phyloP scores from a whole-genome alignment of 2,329 filamentous ascomycete genomes.

The Botrytis medusae region DNA sequence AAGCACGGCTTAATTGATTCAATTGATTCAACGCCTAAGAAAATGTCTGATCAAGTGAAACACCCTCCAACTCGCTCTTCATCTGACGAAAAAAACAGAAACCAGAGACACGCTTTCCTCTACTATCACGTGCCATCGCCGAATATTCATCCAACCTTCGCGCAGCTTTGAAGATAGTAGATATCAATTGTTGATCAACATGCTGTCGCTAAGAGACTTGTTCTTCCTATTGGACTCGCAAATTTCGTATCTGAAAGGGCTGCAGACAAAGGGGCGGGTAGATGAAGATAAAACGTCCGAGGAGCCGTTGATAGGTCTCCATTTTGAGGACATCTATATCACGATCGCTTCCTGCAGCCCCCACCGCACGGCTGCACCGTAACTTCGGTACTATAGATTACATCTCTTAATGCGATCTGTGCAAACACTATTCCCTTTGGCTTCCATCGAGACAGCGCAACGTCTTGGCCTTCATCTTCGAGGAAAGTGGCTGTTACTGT shows the following conservation, averaged over 20 bases:
- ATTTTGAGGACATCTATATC: neutral
- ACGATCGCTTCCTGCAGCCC: constrained; percentile 4
- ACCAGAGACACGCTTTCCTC: neutral
- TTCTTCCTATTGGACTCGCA: neutral
- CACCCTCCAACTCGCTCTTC: neutral
- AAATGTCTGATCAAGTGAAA: neutral
- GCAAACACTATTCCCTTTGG: neutral
- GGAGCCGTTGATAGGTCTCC: constrained; percentile 3
- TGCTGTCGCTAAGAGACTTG: neutral
- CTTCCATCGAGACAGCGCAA: constrained; percentile 11
- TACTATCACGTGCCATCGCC: neutral
- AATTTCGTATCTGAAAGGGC: neutral
- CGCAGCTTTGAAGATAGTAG: constrained; percentile 2
- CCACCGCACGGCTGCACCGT: constrained; percentile 1
- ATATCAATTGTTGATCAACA: neutral
- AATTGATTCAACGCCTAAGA: neutral
- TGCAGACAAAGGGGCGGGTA: neutral
- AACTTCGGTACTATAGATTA: constrained; percentile 20
- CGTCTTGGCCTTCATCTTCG: neutral
- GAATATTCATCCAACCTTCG: constrained; percentile 17
- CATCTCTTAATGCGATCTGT: constrained; percentile 16
- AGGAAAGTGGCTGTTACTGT: neutral
- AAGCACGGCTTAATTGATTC: neutral
- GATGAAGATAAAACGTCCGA: constrained; percentile 4
- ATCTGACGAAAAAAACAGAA: constrained; percentile 5